Base-by-base conservation (phyloP, 768 basidiomycete genomes). In the Favolaschia claudopus region DNA sequence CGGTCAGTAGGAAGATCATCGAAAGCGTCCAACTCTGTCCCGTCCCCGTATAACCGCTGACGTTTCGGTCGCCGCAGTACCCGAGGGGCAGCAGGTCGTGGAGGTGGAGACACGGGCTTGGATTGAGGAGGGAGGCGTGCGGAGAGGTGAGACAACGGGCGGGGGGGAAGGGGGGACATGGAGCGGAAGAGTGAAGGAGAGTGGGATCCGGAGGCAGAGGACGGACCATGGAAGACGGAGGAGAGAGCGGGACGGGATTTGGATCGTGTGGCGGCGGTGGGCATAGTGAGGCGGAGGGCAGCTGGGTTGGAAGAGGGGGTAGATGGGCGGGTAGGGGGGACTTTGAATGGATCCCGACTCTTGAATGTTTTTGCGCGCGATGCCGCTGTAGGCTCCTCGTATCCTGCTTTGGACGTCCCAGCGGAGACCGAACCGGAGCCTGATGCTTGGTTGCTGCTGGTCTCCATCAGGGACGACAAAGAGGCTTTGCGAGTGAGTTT, bases 1-100 rank as follows among this genome's bases (percentile, higher is more conserved):
- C 91, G 82, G 68, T 95, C 91, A 10, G 93, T 92, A 7, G 88
- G 88, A 37, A 96, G 82, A 72, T 97, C 95, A 25, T 96, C 95
- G 56, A 97, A 83, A 4, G 74, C 86, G 67, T 97, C 95, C 49
- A 97, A 77, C 71, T 96, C 95, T 10, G 93, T 95, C 14, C 95
- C 95, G 68, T 94, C 91, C 6, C 92, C 92, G 67, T 89, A 95
- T 14, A 85, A 85, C 49, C 86, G 81, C 60, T 82, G 83, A 34
- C 91, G 89, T 74, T 93, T 95, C 13, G 92, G 92, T 64, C 87
- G 81, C 50, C 88, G 85, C 24, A 95, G 76, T 13, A 93, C 73
- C 74, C 88, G 92, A 7, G 89, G 85, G 31, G 77, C 80, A 3
- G 83, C 68, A 31, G 82, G 79, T 33, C 72, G 76, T 42, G 79